Conservation (phyloP, 2,329 filamentous ascomycete genomes). For the Sphaerulina musiva region DNA sequence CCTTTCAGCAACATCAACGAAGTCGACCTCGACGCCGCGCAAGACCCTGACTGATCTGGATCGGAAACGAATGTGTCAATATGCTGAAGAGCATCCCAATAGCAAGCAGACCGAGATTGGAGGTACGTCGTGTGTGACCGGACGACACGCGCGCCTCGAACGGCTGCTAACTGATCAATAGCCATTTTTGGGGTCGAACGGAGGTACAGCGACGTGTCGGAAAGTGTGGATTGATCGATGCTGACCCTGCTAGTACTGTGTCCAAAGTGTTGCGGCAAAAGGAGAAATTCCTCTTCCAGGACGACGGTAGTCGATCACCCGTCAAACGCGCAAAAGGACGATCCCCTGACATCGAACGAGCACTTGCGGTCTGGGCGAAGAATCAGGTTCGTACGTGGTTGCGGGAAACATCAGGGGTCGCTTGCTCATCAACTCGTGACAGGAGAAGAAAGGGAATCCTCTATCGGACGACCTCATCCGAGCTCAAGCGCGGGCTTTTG, state of each 20-base stretch:
- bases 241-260: conserved; percentile 66
- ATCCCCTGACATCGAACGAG: conserved; percentile 84
- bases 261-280: conserved; percentile 93
- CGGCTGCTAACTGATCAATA: conserved; percentile 34
- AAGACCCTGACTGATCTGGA: conserved; percentile 86
- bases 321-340: conserved; percentile 79
- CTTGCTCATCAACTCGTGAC: conserved; percentile 26
- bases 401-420: neutral
- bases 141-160: neutral
- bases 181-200: conserved; percentile 91
- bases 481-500: conserved; percentile 75
- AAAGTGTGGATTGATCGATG: neutral
- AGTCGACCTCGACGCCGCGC: conserved; percentile 33
- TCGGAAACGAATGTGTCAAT: conserved; percentile 86
- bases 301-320: conserved; percentile 71
- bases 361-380: conserved; percentile 77
- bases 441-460: conserved; percentile 65
- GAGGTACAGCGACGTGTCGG: conserved; percentile 58
- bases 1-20: conserved; percentile 43
- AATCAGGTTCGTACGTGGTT: conserved; percentile 43
- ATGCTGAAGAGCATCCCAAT: conserved; percentile 80
- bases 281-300: conserved; percentile 83
- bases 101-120: conserved; percentile 97
- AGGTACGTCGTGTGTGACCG: conserved; percentile 45
- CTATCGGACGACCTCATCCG: conserved; percentile 75